Evolutionary conservation across 148 eudicot genomes (phyloP).

Genomic region (Rhododendron henanense): DNA sequence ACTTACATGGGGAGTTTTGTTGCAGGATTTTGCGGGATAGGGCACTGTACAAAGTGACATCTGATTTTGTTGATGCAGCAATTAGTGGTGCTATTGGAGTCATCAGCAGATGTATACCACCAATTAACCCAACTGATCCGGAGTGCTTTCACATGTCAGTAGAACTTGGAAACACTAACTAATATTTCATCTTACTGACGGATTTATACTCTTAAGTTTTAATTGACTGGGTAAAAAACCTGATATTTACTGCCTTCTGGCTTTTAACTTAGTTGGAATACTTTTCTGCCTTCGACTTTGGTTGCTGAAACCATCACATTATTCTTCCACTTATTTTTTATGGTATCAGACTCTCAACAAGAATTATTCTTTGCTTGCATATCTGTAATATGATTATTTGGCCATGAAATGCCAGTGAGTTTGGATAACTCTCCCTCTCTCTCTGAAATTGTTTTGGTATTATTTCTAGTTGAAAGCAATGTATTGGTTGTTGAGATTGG

Average conservation of each 20-base stretch:
- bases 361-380: background rate
- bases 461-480: background rate
- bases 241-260: background rate
- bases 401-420: background rate
- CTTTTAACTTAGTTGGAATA: background rate
- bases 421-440: background rate
- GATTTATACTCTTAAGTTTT: background rate
- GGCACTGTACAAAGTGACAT: conserved; percentile 89
- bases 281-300: conserved; percentile 1
- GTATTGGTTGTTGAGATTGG: background rate
- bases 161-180: background rate
- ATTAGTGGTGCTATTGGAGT: conserved; percentile 94
- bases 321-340: background rate
- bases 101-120: conserved; percentile 93
- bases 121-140: conserved; percentile 98
- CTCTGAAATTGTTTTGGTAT: background rate
- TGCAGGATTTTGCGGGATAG: conserved; percentile 73
- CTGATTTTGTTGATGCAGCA: conserved; percentile 99
- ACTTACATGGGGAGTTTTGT: conserved; percentile 12
- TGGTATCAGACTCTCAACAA: background rate
- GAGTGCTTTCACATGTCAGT: conserved; percentile 99
- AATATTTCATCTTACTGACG: background rate
- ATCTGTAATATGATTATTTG: background rate
- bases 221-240: background rate
- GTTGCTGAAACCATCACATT: background rate